Conservation (phyloP, 306 rosid species). For the Dryas drummondii region DNA sequence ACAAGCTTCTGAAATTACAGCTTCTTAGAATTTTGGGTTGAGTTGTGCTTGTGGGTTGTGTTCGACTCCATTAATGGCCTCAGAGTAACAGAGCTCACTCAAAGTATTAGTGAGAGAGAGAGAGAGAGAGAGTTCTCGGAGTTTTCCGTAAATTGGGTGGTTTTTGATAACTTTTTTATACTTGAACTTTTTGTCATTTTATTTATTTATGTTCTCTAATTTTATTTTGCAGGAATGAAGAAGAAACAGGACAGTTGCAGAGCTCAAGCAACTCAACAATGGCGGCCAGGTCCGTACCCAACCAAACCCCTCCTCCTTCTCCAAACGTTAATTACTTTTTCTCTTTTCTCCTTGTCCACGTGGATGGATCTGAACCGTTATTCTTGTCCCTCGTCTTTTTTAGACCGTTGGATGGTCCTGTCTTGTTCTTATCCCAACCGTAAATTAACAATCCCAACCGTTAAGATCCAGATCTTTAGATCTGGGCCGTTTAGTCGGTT, state of each 20-base stretch:
- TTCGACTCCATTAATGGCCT: background rate
- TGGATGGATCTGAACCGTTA: slow-evolving; percentile 42
- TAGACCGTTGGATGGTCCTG: slow-evolving; percentile 37
- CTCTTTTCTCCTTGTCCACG: background rate
- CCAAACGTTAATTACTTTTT: slow-evolving; percentile 23
- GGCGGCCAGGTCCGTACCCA: slow-evolving; percentile 61
- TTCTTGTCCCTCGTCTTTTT: background rate
- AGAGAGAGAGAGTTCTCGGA: background rate
- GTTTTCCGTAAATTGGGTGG: background rate
- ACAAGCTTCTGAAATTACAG: background rate
- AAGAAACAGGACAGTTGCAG: slow-evolving; percentile 44
- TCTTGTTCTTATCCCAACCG: slow-evolving; percentile 15
- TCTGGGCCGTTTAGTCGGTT: slow-evolving; percentile 73
- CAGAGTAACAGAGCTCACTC: background rate
- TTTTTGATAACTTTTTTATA: background rate
- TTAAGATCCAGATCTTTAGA: slow-evolving; percentile 52
- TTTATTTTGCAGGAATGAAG: slow-evolving; percentile 39
- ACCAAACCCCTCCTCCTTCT: background rate
- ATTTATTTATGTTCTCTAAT: background rate
- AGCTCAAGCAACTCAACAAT: slow-evolving; percentile 76
- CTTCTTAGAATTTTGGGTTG: background rate
- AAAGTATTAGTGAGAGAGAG: background rate
- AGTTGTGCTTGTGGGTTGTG: background rate
- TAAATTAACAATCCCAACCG: slow-evolving; percentile 39
- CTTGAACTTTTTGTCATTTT: background rate